These are phyloP conservation scores for Rhizoclosmatium sp. DNA, from an alignment of 192 early-diverging fungal species.

Conservation along the genomic window DNA sequence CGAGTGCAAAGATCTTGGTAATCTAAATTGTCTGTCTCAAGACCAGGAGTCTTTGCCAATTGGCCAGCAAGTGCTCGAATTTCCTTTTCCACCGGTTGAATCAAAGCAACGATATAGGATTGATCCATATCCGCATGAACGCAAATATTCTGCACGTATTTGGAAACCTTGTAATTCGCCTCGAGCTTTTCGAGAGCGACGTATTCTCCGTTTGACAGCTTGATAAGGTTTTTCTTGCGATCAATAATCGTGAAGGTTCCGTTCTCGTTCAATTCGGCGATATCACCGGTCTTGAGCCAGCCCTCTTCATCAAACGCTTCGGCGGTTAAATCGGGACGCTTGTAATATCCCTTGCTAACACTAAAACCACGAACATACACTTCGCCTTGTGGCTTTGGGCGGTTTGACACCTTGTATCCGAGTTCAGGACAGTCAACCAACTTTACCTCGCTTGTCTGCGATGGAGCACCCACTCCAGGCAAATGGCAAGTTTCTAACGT, in stretches of 20 bases:
- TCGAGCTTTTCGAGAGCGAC: slow-evolving; percentile 95
- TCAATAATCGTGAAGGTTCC: slow-evolving; percentile 87
- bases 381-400: slow-evolving; percentile 70
- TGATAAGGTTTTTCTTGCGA: slow-evolving; percentile 92
- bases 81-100: slow-evolving; percentile 68
- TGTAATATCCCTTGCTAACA: slow-evolving; percentile 81
- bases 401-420: slow-evolving; percentile 43
- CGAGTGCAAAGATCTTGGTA: slow-evolving; percentile 60
- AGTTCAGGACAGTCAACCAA: slow-evolving; percentile 67
- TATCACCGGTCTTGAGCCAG: slow-evolving; percentile 84
- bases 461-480: slow-evolving; percentile 75
- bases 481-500: slow-evolving; percentile 30
- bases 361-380: slow-evolving; percentile 83
- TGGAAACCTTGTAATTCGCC: slow-evolving; percentile 79
- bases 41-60: slow-evolving; percentile 27
- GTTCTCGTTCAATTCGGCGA: slow-evolving; percentile 80
- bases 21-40: slow-evolving; percentile 35
- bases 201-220: slow-evolving; percentile 85
- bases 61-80: slow-evolving; percentile 36
- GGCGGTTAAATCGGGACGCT: slow-evolving; percentile 68
- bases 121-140: slow-evolving; percentile 70
- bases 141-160: slow-evolving; percentile 73
- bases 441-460: slow-evolving; percentile 76
- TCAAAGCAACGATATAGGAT: slow-evolving; percentile 75
- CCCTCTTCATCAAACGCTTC: slow-evolving; percentile 77